Evolutionary conservation across 2,329 filamentous ascomycete species (phyloP).

Genomic region (Colletotrichum viniferum): DNA sequence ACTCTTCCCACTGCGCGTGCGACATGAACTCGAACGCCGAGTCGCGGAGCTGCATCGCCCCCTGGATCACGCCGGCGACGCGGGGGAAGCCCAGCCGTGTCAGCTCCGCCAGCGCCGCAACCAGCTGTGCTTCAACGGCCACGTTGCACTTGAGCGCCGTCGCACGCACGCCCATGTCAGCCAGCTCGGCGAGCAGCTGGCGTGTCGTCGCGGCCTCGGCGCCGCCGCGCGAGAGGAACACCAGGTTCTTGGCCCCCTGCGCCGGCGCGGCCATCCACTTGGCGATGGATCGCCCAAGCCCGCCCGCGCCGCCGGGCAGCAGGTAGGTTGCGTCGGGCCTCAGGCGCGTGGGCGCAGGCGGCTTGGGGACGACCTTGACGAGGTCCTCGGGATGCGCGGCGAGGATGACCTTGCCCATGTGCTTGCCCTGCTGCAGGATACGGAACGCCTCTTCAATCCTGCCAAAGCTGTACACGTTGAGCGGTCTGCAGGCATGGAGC

Average conservation of each 20-base stretch:
- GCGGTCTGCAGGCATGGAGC: constrained; percentile 12
- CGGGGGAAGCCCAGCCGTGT: constrained; percentile 29
- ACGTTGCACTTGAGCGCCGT: constrained; percentile 32
- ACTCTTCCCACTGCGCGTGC: constrained; percentile 44
- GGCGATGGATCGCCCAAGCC: constrained; percentile 28
- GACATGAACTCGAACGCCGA: constrained; percentile 53
- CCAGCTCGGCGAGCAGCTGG: constrained; percentile 23
- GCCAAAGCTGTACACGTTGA: constrained; percentile 24
- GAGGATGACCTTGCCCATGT: constrained; percentile 46
- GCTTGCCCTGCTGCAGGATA: constrained; percentile 41
- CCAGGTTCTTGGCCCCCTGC: constrained; percentile 31
- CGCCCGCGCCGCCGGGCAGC: constrained; percentile 32
- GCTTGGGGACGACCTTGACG: neutral
- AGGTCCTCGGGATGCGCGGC: neutral
- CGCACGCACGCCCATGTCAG: constrained; percentile 24
- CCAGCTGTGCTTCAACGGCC: constrained; percentile 28
- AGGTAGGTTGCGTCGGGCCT: constrained; percentile 29
- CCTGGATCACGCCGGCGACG: neutral
- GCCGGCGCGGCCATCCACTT: constrained; percentile 25
- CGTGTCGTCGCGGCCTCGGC: constrained; percentile 19
- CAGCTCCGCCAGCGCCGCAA: constrained; percentile 36
- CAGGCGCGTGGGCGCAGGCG: constrained; percentile 19
- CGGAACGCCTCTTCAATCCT: constrained; percentile 41
- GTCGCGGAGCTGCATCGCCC: constrained; percentile 34
- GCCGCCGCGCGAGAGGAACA: constrained; percentile 31